Evolutionary conservation across 2,329 filamentous ascomycete genomes (phyloP), one percentile per base, ranked within the genome.

Genomic region (Aquanectria penicillioides): DNA sequence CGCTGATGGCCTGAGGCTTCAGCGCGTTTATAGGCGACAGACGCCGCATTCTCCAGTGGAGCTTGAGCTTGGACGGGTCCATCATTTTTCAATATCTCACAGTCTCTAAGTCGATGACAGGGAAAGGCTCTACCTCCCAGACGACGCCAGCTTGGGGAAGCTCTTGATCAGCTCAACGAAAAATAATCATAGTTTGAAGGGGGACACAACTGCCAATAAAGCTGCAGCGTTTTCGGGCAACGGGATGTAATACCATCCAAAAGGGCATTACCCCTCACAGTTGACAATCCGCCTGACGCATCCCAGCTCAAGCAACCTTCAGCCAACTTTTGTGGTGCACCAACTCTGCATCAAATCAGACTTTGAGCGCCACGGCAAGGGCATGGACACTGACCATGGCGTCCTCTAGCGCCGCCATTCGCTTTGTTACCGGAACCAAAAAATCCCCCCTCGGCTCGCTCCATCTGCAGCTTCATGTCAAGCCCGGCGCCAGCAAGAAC

Each of bases 391-490:
- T 43, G 22, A 49, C 28, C 50, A 74, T 73, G 71, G 65, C 70
- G 59, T 67, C 72, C 53, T 57, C 68, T 65, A 64, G 67, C 49
- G 57, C 78, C 15, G 37, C 80, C 41, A 76, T 84, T 46, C 77
- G 78, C 41, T 84, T 82, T 64, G 77, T 85, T 40, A 76, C 80
- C 4, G 77, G 78, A 4, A 74, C 80, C 44, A 81, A 79, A 47
- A 85, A 82, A 57, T 77, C 80, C 1, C 68, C 75, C 23, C 58
- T 75, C 4, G 78, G 76, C 20, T 79, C 75, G 2, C 72, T 92
- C 15, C 84, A 88, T 51, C 76, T 92, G 26, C 80, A 83, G 22
- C 91, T 90, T 71, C 86, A 84, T 64, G 84, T 92, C 55, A 91
- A 89, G 61, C 87, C 90, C 0, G 87, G 88, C 4, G 84, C 85